Evolutionary conservation across 2,329 filamentous ascomycete species (phyloP).

Genomic region (Colletotrichum salicis): DNA sequence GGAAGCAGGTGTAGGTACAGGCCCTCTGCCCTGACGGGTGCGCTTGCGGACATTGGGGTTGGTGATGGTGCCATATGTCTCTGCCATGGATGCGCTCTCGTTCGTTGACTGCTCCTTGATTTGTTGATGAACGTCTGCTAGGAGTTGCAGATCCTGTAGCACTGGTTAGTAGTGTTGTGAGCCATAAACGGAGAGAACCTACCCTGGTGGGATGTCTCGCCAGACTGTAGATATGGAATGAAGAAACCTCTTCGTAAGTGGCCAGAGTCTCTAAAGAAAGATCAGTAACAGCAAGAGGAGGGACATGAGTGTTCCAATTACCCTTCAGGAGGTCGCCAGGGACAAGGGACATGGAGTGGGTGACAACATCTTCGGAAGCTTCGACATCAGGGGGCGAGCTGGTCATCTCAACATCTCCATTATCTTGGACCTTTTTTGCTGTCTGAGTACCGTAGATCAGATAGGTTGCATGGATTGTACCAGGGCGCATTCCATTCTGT

Average conservation of each 20-base stretch:
- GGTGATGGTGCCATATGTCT: constrained; percentile 77
- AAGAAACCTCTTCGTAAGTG: constrained; percentile 77
- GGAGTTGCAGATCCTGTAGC: constrained; percentile 68
- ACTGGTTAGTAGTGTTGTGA: neutral
- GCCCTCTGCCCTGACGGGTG: constrained; percentile 50
- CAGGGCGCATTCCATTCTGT: constrained; percentile 79
- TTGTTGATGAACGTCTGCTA: constrained; percentile 77
- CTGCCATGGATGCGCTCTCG: constrained; percentile 68
- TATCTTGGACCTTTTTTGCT: constrained; percentile 50
- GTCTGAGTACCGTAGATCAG: constrained; percentile 78
- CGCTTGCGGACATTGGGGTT: constrained; percentile 74
- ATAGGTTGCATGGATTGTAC: constrained; percentile 91
- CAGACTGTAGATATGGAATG: constrained; percentile 90
- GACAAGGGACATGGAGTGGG: constrained; percentile 72
- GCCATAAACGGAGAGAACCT: constrained; percentile 23
- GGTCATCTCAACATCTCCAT: constrained; percentile 76
- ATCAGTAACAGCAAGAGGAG: constrained; percentile 18
- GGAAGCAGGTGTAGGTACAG: constrained; percentile 38
- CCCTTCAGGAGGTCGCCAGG: constrained; percentile 78
- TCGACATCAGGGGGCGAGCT: constrained; percentile 71
- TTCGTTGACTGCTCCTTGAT: constrained; percentile 67
- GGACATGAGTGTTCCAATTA: constrained; percentile 44
- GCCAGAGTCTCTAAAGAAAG: constrained; percentile 68
- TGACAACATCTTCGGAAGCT: constrained; percentile 61
- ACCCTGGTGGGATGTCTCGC: constrained; percentile 76